Percentiles rank a stretch among this genome's conserved stretches.
These are phyloP conservation scores for Pseudogymnoascus sp. DNA, from an alignment of 2,329 filamentous ascomycete genomes.

Conservation along the genomic window DNA sequence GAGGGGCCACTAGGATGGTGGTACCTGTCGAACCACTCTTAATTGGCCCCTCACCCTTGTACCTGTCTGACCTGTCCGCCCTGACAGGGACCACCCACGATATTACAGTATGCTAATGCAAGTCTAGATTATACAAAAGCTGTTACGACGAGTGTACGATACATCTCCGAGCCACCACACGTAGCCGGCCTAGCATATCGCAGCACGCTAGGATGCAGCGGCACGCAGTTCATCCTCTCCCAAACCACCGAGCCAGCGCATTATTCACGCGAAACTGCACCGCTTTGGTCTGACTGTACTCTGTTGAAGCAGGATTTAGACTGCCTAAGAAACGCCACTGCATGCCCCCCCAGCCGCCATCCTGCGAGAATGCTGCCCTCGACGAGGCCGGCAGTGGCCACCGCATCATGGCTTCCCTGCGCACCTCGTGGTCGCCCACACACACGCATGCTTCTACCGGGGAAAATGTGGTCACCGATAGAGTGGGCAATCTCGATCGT, in stretches of 20 bases:
- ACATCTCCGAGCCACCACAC: neutral
- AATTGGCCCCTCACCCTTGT: conserved; percentile 6
- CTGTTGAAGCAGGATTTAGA: neutral
- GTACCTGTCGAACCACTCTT: conserved; percentile 4
- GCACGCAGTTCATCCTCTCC: neutral
- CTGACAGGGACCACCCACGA: conserved; percentile 3
- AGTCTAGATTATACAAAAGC: neutral
- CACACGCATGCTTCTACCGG: neutral
- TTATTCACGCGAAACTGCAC: conserved; percentile 1
- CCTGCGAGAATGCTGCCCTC: neutral
- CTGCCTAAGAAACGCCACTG: neutral
- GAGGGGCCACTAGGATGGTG: neutral
- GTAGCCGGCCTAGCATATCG: neutral
- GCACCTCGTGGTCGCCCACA: neutral
- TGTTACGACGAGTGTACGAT: neutral
- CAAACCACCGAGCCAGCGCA: neutral
- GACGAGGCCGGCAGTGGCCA: neutral
- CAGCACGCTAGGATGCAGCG: conserved; percentile 1
- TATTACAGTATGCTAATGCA: conserved; percentile 10
- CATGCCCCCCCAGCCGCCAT: neutral
- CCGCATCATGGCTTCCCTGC: neutral
- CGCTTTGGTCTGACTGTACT: neutral
- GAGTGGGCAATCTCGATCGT: conserved; percentile 2
- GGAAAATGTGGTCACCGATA: neutral
- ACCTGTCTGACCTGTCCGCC: neutral